Evolutionary conservation across 805 yeast genomes (phyloP), one percentile per base, ranked within the genome.

Genomic region (Komagataella populi): DNA sequence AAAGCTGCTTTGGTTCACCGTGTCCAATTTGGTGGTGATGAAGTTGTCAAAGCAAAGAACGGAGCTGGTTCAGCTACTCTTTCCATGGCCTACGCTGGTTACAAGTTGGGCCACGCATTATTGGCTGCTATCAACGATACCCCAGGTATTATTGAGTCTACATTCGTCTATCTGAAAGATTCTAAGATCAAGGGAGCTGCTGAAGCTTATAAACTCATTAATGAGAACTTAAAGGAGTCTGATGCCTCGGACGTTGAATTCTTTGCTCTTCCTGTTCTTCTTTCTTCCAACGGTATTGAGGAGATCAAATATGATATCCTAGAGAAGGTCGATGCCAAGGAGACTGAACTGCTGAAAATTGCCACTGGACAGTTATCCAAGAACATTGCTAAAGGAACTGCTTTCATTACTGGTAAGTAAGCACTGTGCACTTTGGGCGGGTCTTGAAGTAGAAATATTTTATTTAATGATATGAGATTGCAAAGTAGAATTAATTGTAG

Each of bases 1-100:
- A 63, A 60, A 56, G 83, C 78, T 49, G 71, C 74, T 23, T 76
- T 88, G 62, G 77, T 87, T 66, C 78, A 87, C 77, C 83, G 96
- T 71, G 87, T 89, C 68, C 96, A 89, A 74, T 89, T 85, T 64
- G 96, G 96, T 71, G 96, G 96, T 74, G 96, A 87, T 66, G 96
- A 87, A 76, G 95, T 87, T 59, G 96, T 87, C 61, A 77, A 86
- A 73, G 96, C 96, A 62, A 87, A 87, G 77, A 81, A 86, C 64
- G 96, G 96, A 70, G 88, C 90, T 59, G 96, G 96, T 61, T 86
- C 95, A 39, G 95, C 95, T 59, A 87, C 96, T 55, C 76, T 87
- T 61, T 87, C 96, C 56, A 87, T 87, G 96, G 95, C 95, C 54
- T 86, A 81, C 67, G 95, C 96, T 52, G 96, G 93, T 70, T 83